These are phyloP conservation scores for Blumeriella jaapii DNA, from an alignment of 2,329 filamentous ascomycete species.

Conservation along the genomic window DNA sequence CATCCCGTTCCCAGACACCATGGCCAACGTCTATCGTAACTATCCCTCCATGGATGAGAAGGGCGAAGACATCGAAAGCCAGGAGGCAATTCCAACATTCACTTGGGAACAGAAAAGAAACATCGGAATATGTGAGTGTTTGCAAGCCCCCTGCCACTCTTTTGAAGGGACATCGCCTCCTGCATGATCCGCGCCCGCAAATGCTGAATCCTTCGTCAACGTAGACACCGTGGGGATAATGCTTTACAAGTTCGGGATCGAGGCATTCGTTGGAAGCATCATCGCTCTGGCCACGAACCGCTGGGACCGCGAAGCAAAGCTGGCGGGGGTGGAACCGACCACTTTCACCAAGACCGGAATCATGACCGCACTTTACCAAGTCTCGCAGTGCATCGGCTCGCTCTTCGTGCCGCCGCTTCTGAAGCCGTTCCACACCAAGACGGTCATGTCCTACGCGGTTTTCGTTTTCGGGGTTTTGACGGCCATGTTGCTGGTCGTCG, in stretches of 20 bases:
- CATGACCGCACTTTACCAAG: constrained; percentile 1
- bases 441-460: constrained; percentile 1
- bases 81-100: no score
- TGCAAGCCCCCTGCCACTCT: no score
- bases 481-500: constrained; percentile 1
- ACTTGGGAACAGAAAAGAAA: no score
- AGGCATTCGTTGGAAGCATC: constrained; percentile 2
- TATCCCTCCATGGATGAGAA: no score
- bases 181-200: no score
- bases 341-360: constrained; percentile 1
- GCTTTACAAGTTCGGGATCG: constrained; percentile 4
- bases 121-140: no score
- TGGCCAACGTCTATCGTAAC: no score
- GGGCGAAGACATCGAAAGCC: no score
- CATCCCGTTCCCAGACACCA: no score
- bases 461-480: constrained; percentile 1
- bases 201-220: no score
- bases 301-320: constrained; percentile 2
- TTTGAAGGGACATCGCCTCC: no score
- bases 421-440: background rate
- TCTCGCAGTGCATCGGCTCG: constrained; percentile 1
- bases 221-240: constrained; percentile 1
- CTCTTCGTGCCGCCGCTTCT: constrained; percentile 1
- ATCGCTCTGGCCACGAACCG: constrained; percentile 2
- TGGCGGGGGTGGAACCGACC: background rate